Evolutionary conservation across 257 asterid species (phyloP), one percentile per base, ranked within the genome.

Genomic region (Primulina eburnea): DNA sequence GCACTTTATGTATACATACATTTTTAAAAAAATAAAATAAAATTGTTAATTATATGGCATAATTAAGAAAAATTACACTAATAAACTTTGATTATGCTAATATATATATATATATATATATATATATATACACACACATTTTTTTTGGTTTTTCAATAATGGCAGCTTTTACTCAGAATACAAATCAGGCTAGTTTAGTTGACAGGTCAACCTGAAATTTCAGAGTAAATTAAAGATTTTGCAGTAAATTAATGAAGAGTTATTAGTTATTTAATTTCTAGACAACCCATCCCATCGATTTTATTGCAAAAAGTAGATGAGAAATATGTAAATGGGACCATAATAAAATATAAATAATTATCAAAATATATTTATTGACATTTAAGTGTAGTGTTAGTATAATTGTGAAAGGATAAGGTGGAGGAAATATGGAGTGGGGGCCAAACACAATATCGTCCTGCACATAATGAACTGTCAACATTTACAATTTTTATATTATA

Each of bases 361-460:
- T 38, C 1, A 9, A 3, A 10, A 21, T 35, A 7, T 35, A 35
- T 35, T 0, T 38, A 8, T 6, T 35, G 0, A 8, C 10, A 35
- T 35, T 38, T 33, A 33, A 3, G 5, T 0, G 10, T 35, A 7
- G 5, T 4, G 40, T 35, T 35, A 43, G 4, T 12, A 11, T 43
- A 43, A 11, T 43, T 71, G 74, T 20, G 71, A 33, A 71, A 59
- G 62, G 80, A 73, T 73, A 67, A 74, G 71, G 72, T 28, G 47
- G 50, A 73, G 75, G 79, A 79, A 60, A 73, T 43, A 43, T 11
- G 65, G 75, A 74, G 76, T 60, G 38, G 71, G 87, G 84, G 74
- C 82, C 85, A 69, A 75, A 60, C 66, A 50, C 57, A 20, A 24
- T 57, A 59, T 52, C 74, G 53, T 37, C 70, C 76, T 72, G 66